Percentiles rank a stretch among this genome's conserved stretches.
Evolutionary conservation across 306 rosid genomes (phyloP).

Genomic region (Myrica gale): DNA sequence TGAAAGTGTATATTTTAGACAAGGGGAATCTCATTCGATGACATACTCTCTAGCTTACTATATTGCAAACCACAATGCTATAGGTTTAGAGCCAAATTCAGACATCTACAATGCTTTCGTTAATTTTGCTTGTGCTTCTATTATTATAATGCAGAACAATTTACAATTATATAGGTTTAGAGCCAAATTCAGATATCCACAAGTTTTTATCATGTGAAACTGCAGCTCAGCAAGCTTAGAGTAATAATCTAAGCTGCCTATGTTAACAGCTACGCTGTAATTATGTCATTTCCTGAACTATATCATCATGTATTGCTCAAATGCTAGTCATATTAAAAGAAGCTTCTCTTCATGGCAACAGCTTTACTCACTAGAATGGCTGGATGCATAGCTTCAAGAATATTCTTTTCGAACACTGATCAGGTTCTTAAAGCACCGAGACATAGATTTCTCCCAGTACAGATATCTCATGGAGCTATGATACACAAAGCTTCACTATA

Average conservation of each 20-base stretch:
- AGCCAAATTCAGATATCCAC: background rate
- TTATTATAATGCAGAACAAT: background rate
- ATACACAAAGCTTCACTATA: background rate
- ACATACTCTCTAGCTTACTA: background rate
- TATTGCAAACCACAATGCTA: background rate
- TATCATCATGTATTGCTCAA: background rate
- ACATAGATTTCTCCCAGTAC: background rate
- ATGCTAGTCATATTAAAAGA: background rate
- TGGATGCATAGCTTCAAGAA: background rate
- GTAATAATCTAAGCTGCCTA: background rate
- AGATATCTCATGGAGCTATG: background rate
- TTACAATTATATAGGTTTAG: background rate
- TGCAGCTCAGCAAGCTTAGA: background rate
- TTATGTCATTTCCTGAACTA: background rate
- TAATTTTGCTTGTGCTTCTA: background rate
- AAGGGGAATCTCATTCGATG: background rate
- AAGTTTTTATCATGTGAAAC: background rate
- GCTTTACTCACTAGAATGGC: background rate
- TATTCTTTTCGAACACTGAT: background rate
- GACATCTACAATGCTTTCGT: background rate
- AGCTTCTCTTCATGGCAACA: background rate
- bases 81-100: background rate
- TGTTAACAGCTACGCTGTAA: background rate
- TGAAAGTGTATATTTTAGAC: background rate
- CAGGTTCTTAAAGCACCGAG: background rate